Conservation (phyloP, 2,329 filamentous ascomycete genomes). For the Cladosporium sp. region DNA sequence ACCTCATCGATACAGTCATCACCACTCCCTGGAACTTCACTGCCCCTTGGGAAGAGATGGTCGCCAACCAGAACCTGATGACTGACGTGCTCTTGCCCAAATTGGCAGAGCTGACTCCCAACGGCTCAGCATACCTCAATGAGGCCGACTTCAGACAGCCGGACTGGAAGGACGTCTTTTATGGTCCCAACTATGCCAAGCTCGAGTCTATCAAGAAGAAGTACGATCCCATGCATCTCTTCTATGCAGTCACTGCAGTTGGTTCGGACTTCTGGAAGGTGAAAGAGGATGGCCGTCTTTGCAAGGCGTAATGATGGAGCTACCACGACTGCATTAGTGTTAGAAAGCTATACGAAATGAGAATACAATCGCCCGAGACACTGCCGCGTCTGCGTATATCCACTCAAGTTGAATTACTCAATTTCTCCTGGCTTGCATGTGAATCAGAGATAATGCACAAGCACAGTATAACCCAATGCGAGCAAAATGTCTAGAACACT, state of each 20-base stretch:
- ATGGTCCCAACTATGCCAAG: constrained; percentile 37
- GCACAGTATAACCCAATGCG: too few relatives aligned
- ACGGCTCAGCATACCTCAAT: constrained; percentile 35
- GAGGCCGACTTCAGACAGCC: constrained; percentile 37
- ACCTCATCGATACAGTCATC: constrained; percentile 34
- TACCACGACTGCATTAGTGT: too few relatives aligned
- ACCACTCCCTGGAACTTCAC: constrained; percentile 37
- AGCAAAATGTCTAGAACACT: too few relatives aligned
- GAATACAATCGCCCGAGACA: too few relatives aligned
- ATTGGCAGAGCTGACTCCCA: constrained; percentile 37
- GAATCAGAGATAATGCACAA: too few relatives aligned
- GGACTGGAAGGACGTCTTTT: constrained; percentile 40
- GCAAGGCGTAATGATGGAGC: not conserved
- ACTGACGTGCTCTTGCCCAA: constrained; percentile 38
- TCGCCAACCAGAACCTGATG: constrained; percentile 35
- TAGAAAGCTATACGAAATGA: too few relatives aligned
- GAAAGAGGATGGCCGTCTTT: constrained; percentile 26
- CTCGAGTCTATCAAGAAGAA: constrained; percentile 37
- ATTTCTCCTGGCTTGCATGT: too few relatives aligned
- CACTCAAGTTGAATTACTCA: too few relatives aligned
- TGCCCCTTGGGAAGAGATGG: constrained; percentile 34
- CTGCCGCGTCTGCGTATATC: too few relatives aligned
- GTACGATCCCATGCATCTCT: constrained; percentile 39
- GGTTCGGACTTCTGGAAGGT: constrained; percentile 35
- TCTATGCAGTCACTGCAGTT: constrained; percentile 39